Percentiles rank a stretch among this genome's conserved stretches.
Conservation (phyloP, 106 monocot species). For the Hemerocallis citrina region DNA sequence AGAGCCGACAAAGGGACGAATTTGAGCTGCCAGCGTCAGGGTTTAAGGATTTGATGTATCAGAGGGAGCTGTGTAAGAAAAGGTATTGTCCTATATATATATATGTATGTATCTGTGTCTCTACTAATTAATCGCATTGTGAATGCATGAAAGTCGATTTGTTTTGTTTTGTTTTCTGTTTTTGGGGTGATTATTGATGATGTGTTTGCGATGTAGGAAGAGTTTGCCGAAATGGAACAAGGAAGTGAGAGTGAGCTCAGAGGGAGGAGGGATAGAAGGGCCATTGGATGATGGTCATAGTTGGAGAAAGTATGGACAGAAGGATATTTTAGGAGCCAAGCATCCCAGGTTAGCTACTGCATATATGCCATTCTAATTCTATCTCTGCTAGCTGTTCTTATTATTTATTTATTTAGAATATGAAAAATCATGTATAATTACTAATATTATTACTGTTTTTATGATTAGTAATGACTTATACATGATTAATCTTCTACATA, state of each 20-base stretch:
- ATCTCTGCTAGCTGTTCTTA: too few species aligned
- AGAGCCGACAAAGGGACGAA: background rate
- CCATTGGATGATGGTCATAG: constrained; percentile 32
- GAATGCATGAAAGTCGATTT: background rate
- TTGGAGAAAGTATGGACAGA: constrained; percentile 73
- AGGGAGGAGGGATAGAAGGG: background rate
- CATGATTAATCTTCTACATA: too few species aligned
- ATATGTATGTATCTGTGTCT: background rate
- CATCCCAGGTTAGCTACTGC: constrained; percentile 37
- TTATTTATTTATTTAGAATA: too few species aligned
- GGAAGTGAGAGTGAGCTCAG: background rate
- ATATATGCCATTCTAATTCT: too few species aligned
- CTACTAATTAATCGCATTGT: background rate
- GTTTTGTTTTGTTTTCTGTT: background rate
- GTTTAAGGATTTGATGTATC: too few species aligned
- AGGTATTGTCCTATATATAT: constrained; percentile 22
- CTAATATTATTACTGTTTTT: too few species aligned
- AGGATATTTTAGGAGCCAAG: constrained; percentile 42
- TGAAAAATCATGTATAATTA: too few species aligned
- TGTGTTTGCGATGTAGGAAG: constrained; percentile 2
- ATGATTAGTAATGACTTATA: too few species aligned
- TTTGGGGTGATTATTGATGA: background rate
- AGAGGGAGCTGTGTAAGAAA: constrained; percentile 23
- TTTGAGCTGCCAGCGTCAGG: background rate
- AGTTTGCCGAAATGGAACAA: background rate